A percentile compares a stretch with the other conserved stretches of the same genome.
Evolutionary conservation across 2,329 filamentous ascomycete species (phyloP).

Genomic region (Aspergillus texensis): DNA sequence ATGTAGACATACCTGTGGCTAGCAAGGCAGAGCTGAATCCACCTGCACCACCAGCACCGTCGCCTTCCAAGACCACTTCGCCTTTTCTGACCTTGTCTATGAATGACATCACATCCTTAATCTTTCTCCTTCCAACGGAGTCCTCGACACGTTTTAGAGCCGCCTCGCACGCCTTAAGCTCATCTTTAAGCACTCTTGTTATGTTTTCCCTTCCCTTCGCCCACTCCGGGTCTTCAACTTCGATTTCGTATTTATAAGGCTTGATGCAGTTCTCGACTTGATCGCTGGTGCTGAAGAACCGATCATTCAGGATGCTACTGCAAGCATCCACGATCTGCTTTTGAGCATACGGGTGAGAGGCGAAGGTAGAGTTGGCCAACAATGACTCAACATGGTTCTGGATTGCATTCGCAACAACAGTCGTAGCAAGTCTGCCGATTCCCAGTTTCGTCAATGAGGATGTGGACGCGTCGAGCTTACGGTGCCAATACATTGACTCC

Average conservation of each 20-base stretch:
- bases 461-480: constrained; percentile 89
- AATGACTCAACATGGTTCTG: constrained; percentile 81
- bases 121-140: constrained; percentile 76
- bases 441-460: constrained; percentile 91
- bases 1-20: constrained; percentile 66
- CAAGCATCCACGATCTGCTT: constrained; percentile 92
- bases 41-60: constrained; percentile 81
- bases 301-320: constrained; percentile 84
- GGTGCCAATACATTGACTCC: constrained; percentile 85
- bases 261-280: constrained; percentile 99
- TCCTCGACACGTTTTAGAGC: constrained; percentile 77
- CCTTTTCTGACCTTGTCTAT: constrained; percentile 88
- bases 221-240: constrained; percentile 92
- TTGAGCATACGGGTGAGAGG: constrained; percentile 85
- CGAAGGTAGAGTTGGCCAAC: constrained; percentile 79
- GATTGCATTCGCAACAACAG: constrained; percentile 83
- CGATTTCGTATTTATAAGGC: constrained; percentile 97
- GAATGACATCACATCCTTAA: constrained; percentile 87
- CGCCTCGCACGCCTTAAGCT: constrained; percentile 79
- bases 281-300: constrained; percentile 95
- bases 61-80: constrained; percentile 80
- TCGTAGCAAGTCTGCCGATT: constrained; percentile 89
- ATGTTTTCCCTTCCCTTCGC: constrained; percentile 80
- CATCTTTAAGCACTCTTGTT: constrained; percentile 77
- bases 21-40: constrained; percentile 89